Percentiles rank a stretch among this genome's conserved stretches.
Conservation (phyloP, 805 yeast species). For the Metschnikowia matae region DNA sequence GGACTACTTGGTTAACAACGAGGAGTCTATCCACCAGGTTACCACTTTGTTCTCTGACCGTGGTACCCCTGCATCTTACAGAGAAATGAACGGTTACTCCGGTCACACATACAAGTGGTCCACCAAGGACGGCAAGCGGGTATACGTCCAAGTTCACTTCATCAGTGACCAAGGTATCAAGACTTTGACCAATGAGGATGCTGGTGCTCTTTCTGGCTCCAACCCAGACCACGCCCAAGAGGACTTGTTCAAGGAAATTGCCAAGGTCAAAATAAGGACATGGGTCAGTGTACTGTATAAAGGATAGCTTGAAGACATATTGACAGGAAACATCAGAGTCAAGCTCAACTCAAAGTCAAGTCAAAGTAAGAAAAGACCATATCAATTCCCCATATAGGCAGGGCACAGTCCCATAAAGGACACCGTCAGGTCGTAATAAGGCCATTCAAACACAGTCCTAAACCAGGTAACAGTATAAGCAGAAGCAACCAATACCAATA, state of each 20-base stretch:
- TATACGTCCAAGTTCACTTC: constrained; percentile 75
- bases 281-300: too few relatives aligned
- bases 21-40: constrained; percentile 72
- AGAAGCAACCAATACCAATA: too few relatives aligned
- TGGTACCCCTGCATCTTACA: constrained; percentile 72
- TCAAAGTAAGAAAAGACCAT: too few relatives aligned
- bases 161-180: constrained; percentile 59
- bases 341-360: too few relatives aligned
- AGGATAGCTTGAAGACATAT: too few relatives aligned
- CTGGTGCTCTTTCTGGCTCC: constrained; percentile 61
- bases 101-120: constrained; percentile 84
- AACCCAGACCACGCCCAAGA: constrained; percentile 81
- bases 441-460: too few relatives aligned
- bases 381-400: too few relatives aligned
- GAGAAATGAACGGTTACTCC: constrained; percentile 81
- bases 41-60: constrained; percentile 71
- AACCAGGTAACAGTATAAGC: too few relatives aligned
- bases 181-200: constrained; percentile 59
- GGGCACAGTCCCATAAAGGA: too few relatives aligned
- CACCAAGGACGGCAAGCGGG: constrained; percentile 70
- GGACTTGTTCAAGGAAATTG: constrained; percentile 76
- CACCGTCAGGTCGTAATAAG: too few relatives aligned
- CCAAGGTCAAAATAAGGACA: constrained; percentile 75
- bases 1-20: constrained; percentile 75
- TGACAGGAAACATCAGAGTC: too few relatives aligned